Percentiles rank a stretch among this genome's conserved stretches.
Conservation (phyloP, 768 basidiomycete species). For the Chalciporus piperatus region DNA sequence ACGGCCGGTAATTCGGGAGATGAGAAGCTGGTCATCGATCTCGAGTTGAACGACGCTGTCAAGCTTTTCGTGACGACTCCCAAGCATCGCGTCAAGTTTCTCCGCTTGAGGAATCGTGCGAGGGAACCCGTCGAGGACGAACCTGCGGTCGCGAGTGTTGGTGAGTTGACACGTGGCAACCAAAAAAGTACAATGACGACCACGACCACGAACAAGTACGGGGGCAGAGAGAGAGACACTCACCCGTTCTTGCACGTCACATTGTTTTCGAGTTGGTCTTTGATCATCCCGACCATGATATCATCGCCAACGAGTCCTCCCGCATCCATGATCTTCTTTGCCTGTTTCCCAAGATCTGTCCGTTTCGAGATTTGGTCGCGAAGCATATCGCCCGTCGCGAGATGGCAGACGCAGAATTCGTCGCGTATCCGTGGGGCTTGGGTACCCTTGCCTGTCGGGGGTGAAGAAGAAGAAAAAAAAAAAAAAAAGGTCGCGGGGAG, state of each 20-base stretch:
- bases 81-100: slow-evolving; percentile 92
- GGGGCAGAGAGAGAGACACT: slow-evolving; percentile 30
- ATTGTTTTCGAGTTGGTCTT: slow-evolving; percentile 92
- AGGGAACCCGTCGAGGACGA: slow-evolving; percentile 99
- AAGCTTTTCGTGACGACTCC: slow-evolving; percentile 77
- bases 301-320: slow-evolving; percentile 96
- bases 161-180: neutral
- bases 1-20: slow-evolving; percentile 96
- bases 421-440: slow-evolving; percentile 93
- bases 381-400: slow-evolving; percentile 99
- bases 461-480: too few species aligned
- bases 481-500: too few species aligned
- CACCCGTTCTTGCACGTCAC: slow-evolving; percentile 93
- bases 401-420: slow-evolving; percentile 94
- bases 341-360: slow-evolving; percentile 84
- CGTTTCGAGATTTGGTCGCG: slow-evolving; percentile 88
- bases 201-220: too few species aligned
- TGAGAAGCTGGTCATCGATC: slow-evolving; percentile 92
- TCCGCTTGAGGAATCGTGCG: slow-evolving; percentile 95
- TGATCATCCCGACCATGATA: slow-evolving; percentile 97
- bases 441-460: slow-evolving; percentile 90
- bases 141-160: slow-evolving; percentile 45
- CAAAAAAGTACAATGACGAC: too few species aligned
- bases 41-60: slow-evolving; percentile 90
- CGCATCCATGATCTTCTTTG: slow-evolving; percentile 97